Conservation (phyloP, 306 rosid species). For the Pterocarpus santalinus region DNA sequence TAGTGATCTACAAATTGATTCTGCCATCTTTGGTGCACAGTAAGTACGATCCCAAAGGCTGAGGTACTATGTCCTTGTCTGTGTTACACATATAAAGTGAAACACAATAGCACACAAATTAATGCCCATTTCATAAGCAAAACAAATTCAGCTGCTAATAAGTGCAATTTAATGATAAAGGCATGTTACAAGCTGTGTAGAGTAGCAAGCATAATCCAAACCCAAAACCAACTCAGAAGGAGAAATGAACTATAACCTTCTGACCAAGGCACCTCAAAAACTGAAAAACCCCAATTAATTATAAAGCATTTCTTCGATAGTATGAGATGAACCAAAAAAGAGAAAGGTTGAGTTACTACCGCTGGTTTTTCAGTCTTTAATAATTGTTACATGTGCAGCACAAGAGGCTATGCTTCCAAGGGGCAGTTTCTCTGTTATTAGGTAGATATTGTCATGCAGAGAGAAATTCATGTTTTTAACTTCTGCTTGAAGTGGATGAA, state of each 20-base stretch:
- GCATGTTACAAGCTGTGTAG: not conserved
- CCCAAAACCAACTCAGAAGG: not conserved
- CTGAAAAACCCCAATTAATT: not conserved
- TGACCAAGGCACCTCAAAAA: not conserved
- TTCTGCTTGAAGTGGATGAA: not conserved
- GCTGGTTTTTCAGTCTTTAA: not conserved
- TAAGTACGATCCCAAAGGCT: not conserved
- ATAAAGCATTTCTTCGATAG: not conserved
- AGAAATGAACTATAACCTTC: not conserved
- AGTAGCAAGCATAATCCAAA: conserved; percentile 10
- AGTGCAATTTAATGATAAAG: not conserved
- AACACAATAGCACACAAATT: not conserved
- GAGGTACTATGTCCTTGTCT: not conserved
- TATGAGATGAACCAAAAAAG: not conserved
- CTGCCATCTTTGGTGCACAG: conserved; percentile 62
- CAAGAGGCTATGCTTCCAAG: not conserved
- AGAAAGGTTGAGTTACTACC: not conserved
- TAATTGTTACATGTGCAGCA: not conserved
- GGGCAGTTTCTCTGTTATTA: not conserved
- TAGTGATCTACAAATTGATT: conserved; percentile 73
- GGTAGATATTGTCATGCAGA: not conserved
- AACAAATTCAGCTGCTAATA: not conserved
- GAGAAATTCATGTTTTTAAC: not conserved
- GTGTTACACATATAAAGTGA: not conserved
- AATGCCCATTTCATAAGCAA: not conserved